These are phyloP conservation scores for Penicillium atrosanguineum DNA, from an alignment of 495 filamentous ascomycete species.

Conservation along the genomic window DNA sequence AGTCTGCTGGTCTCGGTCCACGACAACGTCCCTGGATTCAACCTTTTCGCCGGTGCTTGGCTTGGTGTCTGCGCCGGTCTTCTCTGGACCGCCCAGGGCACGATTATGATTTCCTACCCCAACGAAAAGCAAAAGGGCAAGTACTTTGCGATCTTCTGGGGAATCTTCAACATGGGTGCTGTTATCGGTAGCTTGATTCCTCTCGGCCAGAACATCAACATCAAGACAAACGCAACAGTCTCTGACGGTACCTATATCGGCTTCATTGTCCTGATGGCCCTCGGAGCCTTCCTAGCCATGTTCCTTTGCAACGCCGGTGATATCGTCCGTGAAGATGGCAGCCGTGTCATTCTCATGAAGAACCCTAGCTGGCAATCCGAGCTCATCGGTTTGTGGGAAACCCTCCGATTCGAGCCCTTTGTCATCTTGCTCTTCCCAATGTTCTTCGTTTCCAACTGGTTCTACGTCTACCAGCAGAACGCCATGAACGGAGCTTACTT, in stretches of 20 bases:
- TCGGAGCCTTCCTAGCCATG: constrained; percentile 56
- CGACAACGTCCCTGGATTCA: constrained; percentile 64
- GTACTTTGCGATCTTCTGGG: constrained; percentile 48
- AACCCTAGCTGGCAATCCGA: constrained; percentile 62
- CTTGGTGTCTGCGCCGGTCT: constrained; percentile 44
- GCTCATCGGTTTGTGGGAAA: constrained; percentile 33
- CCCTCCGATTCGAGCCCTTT: constrained; percentile 31
- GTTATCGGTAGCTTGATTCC: constrained; percentile 43
- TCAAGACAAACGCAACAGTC: constrained; percentile 28
- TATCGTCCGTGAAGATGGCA: constrained; percentile 71
- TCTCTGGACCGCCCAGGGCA: constrained; percentile 48
- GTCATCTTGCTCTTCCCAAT: constrained; percentile 44
- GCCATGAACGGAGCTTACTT: constrained; percentile 44
- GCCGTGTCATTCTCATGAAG: constrained; percentile 74
- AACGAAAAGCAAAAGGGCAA: constrained; percentile 40
- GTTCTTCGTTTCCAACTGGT: constrained; percentile 65
- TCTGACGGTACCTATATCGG: constrained; percentile 46
- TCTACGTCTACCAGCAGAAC: constrained; percentile 67
- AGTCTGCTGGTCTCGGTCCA: constrained; percentile 60
- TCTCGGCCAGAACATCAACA: constrained; percentile 38
- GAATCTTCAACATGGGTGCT: constrained; percentile 48
- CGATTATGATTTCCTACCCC: constrained; percentile 51
- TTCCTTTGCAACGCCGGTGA: constrained; percentile 53
- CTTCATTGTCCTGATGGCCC: constrained; percentile 42
- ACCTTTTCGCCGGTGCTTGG: constrained; percentile 56